Evolutionary conservation across 2,329 filamentous ascomycete genomes (phyloP), one percentile per base, ranked within the genome.

Genomic region (Fusarium miscanthi): DNA sequence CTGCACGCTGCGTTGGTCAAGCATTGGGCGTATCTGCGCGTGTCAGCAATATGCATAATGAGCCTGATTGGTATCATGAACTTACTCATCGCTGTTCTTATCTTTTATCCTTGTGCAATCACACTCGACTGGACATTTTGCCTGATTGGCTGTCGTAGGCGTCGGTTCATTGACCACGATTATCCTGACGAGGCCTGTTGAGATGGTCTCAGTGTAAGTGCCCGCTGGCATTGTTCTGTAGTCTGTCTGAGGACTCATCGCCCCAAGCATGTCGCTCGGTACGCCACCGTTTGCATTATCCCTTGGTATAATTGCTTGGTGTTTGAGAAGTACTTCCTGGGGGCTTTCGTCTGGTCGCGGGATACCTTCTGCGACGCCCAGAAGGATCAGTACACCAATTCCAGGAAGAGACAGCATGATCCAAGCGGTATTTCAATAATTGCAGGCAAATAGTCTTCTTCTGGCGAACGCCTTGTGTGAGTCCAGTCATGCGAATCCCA

Each of bases 1-100:
- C 78, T 74, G 31, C 78, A 80, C 16, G 61, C 61, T 6, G 74
- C 59, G 21, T 78, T 74, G 6, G 78, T 75, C 49, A 79, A 43
- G 52, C 78, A 79, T 56, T 79, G 76, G n/a, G 78, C 77, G 58
- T 74, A 79, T 49, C 78, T 79, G 16, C 8, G 16, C 35, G 19
- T 48, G 21, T 73, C 27, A 74, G 33, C 14, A 35, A 30, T 43
- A n/a, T 27, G 11, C 48, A 33, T 12, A 8, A 31, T 19, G n/a
- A 49, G n/a, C 30, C 30, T 19, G 30, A 49, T 33, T 23, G 30
- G 46, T 23, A 49, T 49, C 16, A 23, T 33, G 2, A 0, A 49
- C 74, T 31, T 69, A 79, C 77, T 70, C 66, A 6, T 74, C 57
- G 33, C 77, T 78, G 21, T 73, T 41, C 43, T 78, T 78, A 31